Evolutionary conservation across 2,329 filamentous ascomycete species (phyloP).

Genomic region (Aureobasidium vineae): DNA sequence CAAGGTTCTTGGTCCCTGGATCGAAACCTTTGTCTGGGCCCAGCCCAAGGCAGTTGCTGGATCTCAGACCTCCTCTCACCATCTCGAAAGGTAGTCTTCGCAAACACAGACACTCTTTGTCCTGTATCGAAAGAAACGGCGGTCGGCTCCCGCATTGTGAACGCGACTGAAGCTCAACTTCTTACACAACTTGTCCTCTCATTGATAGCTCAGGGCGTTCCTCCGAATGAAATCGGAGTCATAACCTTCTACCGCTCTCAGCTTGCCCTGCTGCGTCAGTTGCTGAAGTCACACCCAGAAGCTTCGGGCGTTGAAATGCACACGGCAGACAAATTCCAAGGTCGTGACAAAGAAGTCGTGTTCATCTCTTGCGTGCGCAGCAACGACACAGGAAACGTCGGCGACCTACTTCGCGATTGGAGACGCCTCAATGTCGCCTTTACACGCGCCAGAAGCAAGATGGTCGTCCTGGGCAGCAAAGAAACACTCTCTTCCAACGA

Average conservation of each 20-base stretch:
- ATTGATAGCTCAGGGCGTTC: conserved; percentile 72
- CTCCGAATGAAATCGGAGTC: conserved; percentile 76
- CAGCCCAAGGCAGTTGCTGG: conserved; percentile 63
- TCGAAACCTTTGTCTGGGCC: conserved; percentile 55
- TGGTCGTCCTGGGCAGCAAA: conserved; percentile 81
- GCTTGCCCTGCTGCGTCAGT: conserved; percentile 75
- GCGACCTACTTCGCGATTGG: conserved; percentile 89
- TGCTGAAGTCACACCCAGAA: conserved; percentile 49
- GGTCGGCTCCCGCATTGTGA: conserved; percentile 83
- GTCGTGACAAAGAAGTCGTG: conserved; percentile 90
- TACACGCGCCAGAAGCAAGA: conserved; percentile 86
- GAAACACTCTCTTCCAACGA: conserved; percentile 70
- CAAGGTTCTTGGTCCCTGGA: conserved; percentile 5
- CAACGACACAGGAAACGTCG: conserved; percentile 79
- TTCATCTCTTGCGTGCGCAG: conserved; percentile 83
- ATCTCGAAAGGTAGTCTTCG: conserved; percentile 72
- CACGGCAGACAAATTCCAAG: conserved; percentile 95
- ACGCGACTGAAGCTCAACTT: conserved; percentile 75
- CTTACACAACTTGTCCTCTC: conserved; percentile 77
- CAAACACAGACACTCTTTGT: conserved; percentile 79
- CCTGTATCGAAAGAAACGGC: conserved; percentile 66
- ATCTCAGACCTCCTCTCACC: conserved; percentile 69
- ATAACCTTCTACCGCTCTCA: conserved; percentile 98
- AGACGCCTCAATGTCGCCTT: conserved; percentile 93
- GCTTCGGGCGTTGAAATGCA: conserved; percentile 78